Conservation (phyloP, 331 rosid species). For the Acacia pycnantha region DNA sequence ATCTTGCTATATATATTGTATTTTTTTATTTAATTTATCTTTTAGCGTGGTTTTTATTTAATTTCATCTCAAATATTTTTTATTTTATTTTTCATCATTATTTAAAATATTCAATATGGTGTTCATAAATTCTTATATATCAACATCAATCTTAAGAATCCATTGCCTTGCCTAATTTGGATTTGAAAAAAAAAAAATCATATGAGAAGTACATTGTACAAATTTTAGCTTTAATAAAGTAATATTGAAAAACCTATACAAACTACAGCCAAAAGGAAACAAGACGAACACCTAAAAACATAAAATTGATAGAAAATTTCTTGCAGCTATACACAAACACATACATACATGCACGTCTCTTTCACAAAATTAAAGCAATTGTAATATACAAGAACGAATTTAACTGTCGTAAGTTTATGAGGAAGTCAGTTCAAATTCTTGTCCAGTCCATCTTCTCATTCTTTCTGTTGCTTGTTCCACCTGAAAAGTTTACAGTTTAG, state of each 20-base stretch:
- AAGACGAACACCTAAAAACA: background rate
- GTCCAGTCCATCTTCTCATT: slow-evolving; percentile 63
- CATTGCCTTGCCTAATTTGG: background rate
- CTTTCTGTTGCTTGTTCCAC: slow-evolving; percentile 77
- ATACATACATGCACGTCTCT: background rate
- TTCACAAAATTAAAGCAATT: background rate
- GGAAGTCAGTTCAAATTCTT: slow-evolving; percentile 24
- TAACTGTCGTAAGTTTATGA: slow-evolving; percentile 12
- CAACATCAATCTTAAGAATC: background rate
- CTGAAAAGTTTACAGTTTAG: slow-evolving; percentile 39
- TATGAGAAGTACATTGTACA: background rate
- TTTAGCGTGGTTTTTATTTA: no score
- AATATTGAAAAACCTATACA: background rate
- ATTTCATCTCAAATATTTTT: background rate
- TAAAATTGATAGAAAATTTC: background rate
- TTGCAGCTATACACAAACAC: background rate
- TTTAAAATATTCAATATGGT: no score
- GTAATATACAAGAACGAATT: slow-evolving; percentile 11
- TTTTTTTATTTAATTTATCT: no score
- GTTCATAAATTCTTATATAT: background rate
- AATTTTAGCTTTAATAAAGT: background rate
- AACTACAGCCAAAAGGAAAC: background rate
- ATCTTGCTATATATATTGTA: no score
- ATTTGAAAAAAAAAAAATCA: background rate
- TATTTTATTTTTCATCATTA: no score